Percentiles rank a stretch among this genome's conserved stretches.
These are phyloP conservation scores for Alternaria ethzedia DNA, from an alignment of 2,329 filamentous ascomycete species.

Conservation along the genomic window DNA sequence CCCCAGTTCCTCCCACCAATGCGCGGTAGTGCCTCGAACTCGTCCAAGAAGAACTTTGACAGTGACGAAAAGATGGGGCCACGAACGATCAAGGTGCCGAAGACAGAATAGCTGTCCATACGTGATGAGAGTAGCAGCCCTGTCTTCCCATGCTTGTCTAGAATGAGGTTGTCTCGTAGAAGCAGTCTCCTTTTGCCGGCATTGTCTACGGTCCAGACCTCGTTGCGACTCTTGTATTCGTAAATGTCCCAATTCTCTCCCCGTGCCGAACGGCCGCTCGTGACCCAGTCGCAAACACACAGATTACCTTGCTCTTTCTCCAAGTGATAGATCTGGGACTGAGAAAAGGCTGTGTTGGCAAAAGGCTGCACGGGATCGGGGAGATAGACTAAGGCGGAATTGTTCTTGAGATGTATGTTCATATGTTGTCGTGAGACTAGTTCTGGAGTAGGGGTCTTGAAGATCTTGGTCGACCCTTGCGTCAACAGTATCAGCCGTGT, in stretches of 20 bases:
- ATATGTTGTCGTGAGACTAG: conserved; percentile 57
- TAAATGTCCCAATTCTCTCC: conserved; percentile 89
- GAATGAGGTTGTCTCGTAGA: conserved; percentile 82
- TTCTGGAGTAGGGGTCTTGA: conserved; percentile 71
- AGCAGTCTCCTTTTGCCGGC: conserved; percentile 65
- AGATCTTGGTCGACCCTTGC: conserved; percentile 91
- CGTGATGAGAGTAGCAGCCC: conserved; percentile 50
- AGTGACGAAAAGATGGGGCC: conserved; percentile 72
- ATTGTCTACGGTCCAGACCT: conserved; percentile 69
- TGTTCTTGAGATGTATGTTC: conserved; percentile 55
- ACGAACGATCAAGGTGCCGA: conserved; percentile 84
- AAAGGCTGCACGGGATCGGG: conserved; percentile 96
- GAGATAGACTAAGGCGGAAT: conserved; percentile 67
- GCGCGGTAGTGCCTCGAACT: conserved; percentile 79
- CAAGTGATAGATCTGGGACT: conserved; percentile 76
- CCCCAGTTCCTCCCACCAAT: conserved; percentile 83
- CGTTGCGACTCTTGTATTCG: conserved; percentile 83
- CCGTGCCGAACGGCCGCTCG: conserved; percentile 80
- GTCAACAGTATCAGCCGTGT: conserved; percentile 69
- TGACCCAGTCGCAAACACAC: conserved; percentile 93
- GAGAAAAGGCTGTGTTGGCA: conserved; percentile 80
- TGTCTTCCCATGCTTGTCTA: conserved; percentile 61
- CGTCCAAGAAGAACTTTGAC: conserved; percentile 75
- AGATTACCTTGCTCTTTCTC: conserved; percentile 62
- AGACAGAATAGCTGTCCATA: conserved; percentile 77